Evolutionary conservation across 2,329 filamentous ascomycete species (phyloP), one percentile per base, ranked within the genome.

Genomic region (Helotiales sp.): DNA sequence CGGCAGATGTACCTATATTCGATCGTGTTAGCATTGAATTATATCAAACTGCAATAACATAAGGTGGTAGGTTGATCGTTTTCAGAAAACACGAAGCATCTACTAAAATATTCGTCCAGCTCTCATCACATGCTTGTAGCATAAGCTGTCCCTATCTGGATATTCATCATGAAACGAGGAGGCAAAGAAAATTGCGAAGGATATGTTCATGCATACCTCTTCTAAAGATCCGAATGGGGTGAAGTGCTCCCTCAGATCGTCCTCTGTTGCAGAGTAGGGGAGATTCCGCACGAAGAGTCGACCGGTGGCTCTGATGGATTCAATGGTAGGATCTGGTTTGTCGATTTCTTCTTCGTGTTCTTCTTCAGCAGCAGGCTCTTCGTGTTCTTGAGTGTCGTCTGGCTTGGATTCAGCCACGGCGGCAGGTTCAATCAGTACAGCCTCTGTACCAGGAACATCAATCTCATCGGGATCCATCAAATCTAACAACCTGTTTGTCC

Each of bases 141-240:
- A 95, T 97, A 92, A 93, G 95, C 89, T 98, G 96, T 98, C 96
- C 96, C 96, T 98, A 98, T 98, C 96, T 89, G 91, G 91, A 87
- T 88, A 83, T 93, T 98, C 95, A 98, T 98, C 96, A 95, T 87
- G 80, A 82, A 83, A 85, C 73, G 63, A 66, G 73, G 62, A 65
- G 61, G 62, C 66, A 73, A 74, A 61, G 17, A 37, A 37, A 52
- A 20, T 5, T 6, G 20, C 15, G 71, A 71, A 58, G 64, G 66
- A 71, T 71, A 57, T 61, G 62, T 68, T 70, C 22, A 32, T 37
- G 11, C 92, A 85, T 89, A 98, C 96, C 90, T 98, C 95, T 85
- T 95, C 87, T 55, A 97, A 80, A 64, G 85, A 82, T 43, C 94
- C 95, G 78, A 90, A 95, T 28, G 85, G 83, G 54, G 83, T 82